Evolutionary conservation across 805 yeast genomes (phyloP).

Genomic region (Hanseniaspora occidentalis): DNA sequence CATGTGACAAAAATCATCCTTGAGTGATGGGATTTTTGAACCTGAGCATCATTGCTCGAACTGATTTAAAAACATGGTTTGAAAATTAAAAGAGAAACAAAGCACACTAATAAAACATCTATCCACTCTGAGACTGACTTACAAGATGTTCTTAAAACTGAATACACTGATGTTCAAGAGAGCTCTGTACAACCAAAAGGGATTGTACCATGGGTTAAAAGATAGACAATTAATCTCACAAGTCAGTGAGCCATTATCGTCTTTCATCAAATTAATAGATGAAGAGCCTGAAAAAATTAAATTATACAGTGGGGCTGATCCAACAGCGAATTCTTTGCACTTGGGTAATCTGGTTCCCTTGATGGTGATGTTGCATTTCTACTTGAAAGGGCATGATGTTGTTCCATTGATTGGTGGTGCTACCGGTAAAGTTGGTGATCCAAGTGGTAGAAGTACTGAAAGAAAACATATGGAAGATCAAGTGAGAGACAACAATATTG

Average conservation of each 20-base stretch:
- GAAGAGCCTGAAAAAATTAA: slow-evolving; percentile 17
- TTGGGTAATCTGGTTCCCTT: slow-evolving; percentile 84
- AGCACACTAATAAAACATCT: no score
- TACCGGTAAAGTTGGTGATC: slow-evolving; percentile 93
- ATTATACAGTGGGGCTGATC: slow-evolving; percentile 92
- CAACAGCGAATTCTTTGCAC: slow-evolving; percentile 82
- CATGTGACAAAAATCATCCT: no score
- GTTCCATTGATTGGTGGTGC: slow-evolving; percentile 87
- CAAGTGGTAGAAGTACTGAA: slow-evolving; percentile 81
- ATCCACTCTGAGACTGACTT: no score
- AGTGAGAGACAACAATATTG: slow-evolving; percentile 44
- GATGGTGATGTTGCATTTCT: slow-evolving; percentile 73
- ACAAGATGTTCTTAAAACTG: no score
- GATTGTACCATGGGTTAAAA: slow-evolving; percentile 6
- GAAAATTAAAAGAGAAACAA: no score
- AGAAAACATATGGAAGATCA: slow-evolving; percentile 44
- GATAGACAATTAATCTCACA: slow-evolving; percentile 21
- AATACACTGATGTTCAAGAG: no score
- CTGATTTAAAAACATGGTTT: no score
- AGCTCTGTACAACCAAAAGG: not conserved
- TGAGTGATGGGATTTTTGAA: no score
- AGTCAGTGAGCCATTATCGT: slow-evolving; percentile 18
- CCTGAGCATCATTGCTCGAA: no score
- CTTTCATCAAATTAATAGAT: slow-evolving; percentile 8
- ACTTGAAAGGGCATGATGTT: slow-evolving; percentile 73